Evolutionary conservation across 148 eudicot genomes (phyloP).

Genomic region (Tetragonia tetragonoides): DNA sequence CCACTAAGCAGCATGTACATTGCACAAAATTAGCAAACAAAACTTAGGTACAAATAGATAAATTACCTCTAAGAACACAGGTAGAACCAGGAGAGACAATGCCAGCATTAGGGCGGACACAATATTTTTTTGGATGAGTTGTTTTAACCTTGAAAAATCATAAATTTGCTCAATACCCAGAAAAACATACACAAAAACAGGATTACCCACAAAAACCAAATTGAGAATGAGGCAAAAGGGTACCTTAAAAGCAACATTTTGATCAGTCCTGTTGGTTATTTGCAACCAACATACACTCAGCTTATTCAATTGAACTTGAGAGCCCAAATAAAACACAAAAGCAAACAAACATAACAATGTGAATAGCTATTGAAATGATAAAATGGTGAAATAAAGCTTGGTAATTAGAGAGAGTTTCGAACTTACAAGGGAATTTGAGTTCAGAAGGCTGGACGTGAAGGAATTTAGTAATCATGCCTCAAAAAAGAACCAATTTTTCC

Average conservation of each 20-base stretch:
- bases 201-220: neutral
- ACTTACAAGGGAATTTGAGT: conserved; percentile 68
- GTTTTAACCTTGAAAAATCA: conserved; percentile 66
- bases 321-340: conserved; percentile 6
- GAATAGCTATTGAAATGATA: neutral
- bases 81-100: conserved; percentile 58
- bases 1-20: neutral
- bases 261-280: conserved; percentile 56
- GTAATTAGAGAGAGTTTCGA: neutral
- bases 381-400: neutral
- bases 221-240: neutral
- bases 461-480: conserved; percentile 32
- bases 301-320: conserved; percentile 53
- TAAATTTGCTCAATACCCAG: conserved; percentile 15
- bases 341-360: neutral
- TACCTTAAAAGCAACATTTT: conserved; percentile 77
- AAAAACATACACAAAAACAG: neutral
- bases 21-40: neutral
- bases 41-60: neutral
- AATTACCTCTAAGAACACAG: conserved; percentile 66
- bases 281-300: conserved; percentile 60
- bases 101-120: conserved; percentile 82
- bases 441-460: conserved; percentile 64
- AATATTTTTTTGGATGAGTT: conserved; percentile 81
- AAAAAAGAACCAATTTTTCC: neutral